Conservation (phyloP, 257 asterid genomes). For the Apocynum venetum region DNA sequence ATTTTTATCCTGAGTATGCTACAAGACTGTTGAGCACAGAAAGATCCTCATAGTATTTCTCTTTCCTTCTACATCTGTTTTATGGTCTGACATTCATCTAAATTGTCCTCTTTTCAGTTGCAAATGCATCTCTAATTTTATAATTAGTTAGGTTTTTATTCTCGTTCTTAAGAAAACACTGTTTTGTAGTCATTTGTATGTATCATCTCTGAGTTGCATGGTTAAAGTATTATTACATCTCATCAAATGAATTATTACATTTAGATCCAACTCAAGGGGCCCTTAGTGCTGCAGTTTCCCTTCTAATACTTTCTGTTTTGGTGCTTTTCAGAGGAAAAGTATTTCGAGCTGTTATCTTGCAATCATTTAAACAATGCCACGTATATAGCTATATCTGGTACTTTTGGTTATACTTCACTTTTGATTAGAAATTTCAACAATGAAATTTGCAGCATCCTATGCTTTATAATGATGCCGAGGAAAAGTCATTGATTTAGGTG, state of each 20-base stretch:
- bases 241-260: background rate
- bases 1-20: background rate
- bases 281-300: background rate
- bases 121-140: background rate
- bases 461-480: background rate
- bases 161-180: no score
- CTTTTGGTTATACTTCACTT: background rate
- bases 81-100: background rate
- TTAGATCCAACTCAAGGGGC: background rate
- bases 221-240: background rate
- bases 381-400: background rate
- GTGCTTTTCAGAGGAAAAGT: background rate
- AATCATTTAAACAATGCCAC: background rate
- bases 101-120: background rate
- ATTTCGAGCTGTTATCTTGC: background rate
- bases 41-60: background rate
- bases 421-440: background rate
- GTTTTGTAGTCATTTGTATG: no score
- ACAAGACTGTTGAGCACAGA: background rate
- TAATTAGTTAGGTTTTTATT: no score
- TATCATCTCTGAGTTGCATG: background rate
- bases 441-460: conserved; percentile 7
- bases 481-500: background rate
- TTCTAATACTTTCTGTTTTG: background rate
- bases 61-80: background rate